phyloP scores from a whole-genome alignment of 768 basidiomycete species.

The Hysterangium stoloniferum region DNA sequence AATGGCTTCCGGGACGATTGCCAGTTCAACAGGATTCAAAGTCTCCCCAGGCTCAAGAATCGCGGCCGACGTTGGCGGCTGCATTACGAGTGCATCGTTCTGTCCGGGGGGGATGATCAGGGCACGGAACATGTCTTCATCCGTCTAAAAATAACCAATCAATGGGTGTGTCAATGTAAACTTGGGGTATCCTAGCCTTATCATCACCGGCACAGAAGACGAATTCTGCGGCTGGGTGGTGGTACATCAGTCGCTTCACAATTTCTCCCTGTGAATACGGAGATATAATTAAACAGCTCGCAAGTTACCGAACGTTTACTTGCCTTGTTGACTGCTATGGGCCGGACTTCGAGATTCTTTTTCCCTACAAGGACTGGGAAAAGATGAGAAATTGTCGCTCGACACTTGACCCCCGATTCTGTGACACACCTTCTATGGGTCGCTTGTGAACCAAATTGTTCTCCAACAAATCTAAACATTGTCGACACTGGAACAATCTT shows the following conservation, averaged over 20 bases:
- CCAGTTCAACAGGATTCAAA: slow-evolving; percentile 43
- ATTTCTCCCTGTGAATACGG: slow-evolving; percentile 66
- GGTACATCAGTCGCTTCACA: slow-evolving; percentile 87
- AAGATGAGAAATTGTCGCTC: not conserved
- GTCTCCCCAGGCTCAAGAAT: slow-evolving; percentile 25
- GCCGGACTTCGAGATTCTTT: slow-evolving; percentile 97
- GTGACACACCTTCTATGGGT: slow-evolving; percentile 75
- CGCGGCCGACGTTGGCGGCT: slow-evolving; percentile 47
- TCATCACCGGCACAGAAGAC: slow-evolving; percentile 98
- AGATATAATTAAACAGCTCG: not conserved
- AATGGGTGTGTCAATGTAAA: not conserved
- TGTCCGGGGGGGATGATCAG: slow-evolving; percentile 51
- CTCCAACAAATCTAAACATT: slow-evolving; percentile 93
- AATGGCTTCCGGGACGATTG: slow-evolving; percentile 57
- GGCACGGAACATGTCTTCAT: slow-evolving; percentile 99
- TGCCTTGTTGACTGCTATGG: slow-evolving; percentile 89
- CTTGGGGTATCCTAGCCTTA: slow-evolving; percentile 50
- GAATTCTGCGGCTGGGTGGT: slow-evolving; percentile 90
- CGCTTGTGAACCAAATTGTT: slow-evolving; percentile 88
- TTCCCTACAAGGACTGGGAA: slow-evolving; percentile 83
- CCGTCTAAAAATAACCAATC: slow-evolving; percentile 46
- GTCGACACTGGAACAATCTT: slow-evolving; percentile 88
- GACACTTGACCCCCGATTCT: not conserved
- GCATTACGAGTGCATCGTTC: slow-evolving; percentile 30
- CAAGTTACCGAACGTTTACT: slow-evolving; percentile 8